Percentiles rank a stretch among this genome's conserved stretches.
Evolutionary conservation across 208 protist species (phyloP).

Genomic region (Cochliopodium minus): DNA sequence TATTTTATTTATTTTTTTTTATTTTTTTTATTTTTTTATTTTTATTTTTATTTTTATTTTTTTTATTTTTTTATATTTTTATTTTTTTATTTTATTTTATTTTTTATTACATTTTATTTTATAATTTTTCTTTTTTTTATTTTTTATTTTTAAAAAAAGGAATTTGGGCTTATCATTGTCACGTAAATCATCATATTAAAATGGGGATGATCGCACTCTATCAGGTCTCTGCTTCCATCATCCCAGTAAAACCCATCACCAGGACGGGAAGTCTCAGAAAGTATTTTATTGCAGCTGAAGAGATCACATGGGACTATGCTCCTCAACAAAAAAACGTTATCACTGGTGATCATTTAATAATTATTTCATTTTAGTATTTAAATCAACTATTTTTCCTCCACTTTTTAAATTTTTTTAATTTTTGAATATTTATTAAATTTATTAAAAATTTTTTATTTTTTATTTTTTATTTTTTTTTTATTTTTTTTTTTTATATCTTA

Average conservation of each 20-base stretch:
- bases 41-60: constrained; percentile 19
- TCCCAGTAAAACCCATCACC: too few relatives aligned
- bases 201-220: too few relatives aligned
- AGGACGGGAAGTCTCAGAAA: too few relatives aligned
- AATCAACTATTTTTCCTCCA: too few relatives aligned
- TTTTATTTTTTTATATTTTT: constrained; percentile 10
- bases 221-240: too few relatives aligned
- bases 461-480: constrained; percentile 12
- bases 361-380: too few relatives aligned
- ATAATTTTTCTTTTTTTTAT: too few relatives aligned
- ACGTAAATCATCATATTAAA: too few relatives aligned
- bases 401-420: too few relatives aligned
- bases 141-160: too few relatives aligned
- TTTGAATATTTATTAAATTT: too few relatives aligned
- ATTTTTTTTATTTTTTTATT: constrained; percentile 19
- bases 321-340: background rate
- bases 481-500: constrained; percentile 11
- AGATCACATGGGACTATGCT: background rate
- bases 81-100: constrained; percentile 14
- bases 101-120: constrained; percentile 17
- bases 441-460: constrained; percentile 1
- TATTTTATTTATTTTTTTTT: constrained; percentile 1
- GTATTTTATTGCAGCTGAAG: background rate
- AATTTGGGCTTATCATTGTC: too few relatives aligned
- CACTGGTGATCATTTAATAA: background rate